phyloP scores from a whole-genome alignment of 2,329 filamentous ascomycete species.

The Pseudogymnoascus verrucosus region DNA sequence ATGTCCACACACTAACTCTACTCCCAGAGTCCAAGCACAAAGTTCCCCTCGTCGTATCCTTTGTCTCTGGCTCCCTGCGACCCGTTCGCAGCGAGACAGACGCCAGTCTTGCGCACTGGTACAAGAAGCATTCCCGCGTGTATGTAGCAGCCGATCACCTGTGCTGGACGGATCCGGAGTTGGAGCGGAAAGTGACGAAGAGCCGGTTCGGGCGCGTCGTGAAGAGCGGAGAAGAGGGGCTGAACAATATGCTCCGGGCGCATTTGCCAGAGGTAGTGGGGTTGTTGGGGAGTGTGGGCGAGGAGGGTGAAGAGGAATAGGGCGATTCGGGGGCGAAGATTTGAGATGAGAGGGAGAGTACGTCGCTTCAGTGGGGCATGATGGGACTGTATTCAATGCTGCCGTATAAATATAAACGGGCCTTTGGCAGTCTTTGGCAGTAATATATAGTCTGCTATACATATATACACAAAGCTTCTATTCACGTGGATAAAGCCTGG shows the following conservation, averaged over 20 bases:
- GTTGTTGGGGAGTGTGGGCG: slow-evolving; percentile 36
- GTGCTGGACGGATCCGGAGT: slow-evolving; percentile 61
- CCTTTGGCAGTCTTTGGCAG: background rate
- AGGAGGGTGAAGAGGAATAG: slow-evolving; percentile 14
- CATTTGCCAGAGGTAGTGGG: slow-evolving; percentile 44
- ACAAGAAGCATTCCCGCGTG: slow-evolving; percentile 70
- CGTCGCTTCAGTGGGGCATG: background rate
- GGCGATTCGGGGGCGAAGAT: background rate
- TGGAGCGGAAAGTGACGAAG: slow-evolving; percentile 51
- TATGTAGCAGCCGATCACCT: slow-evolving; percentile 69
- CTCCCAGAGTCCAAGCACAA: slow-evolving; percentile 53
- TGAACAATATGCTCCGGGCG: slow-evolving; percentile 49
- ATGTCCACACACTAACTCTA: slow-evolving; percentile 14
- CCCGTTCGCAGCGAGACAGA: slow-evolving; percentile 74
- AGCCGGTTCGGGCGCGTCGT: slow-evolving; percentile 52
- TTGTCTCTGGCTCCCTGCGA: slow-evolving; percentile 69
- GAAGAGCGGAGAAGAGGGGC: slow-evolving; percentile 39
- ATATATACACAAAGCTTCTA: background rate
- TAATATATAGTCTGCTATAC: background rate
- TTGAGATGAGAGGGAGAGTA: background rate
- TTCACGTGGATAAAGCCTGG: background rate
- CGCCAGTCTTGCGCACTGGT: slow-evolving; percentile 68
- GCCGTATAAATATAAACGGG: background rate
- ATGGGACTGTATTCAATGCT: background rate
- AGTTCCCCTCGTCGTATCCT: slow-evolving; percentile 68